Conservation (phyloP, 2,329 filamentous ascomycete species). For the Colletotrichum truncatum region DNA sequence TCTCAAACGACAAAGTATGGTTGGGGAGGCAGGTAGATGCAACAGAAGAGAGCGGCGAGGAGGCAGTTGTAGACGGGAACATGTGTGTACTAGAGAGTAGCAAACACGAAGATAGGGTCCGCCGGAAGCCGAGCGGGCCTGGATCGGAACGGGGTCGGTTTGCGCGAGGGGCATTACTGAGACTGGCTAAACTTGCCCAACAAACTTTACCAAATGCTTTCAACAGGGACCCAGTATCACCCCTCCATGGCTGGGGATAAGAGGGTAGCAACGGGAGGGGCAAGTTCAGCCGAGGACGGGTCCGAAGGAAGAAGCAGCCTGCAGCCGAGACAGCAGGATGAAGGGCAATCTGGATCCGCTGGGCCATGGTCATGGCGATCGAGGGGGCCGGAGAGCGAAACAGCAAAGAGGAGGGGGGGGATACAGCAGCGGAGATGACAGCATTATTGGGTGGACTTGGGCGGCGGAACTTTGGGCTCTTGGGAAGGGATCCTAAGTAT, state of each 20-base stretch:
- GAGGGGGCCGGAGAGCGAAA: not conserved
- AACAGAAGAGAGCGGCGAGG: slow-evolving; percentile 1
- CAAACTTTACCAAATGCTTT: slow-evolving; percentile 7
- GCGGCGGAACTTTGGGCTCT: not conserved
- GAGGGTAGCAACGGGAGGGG: not conserved
- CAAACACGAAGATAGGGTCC: slow-evolving; percentile 22
- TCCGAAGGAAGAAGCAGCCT: slow-evolving; percentile 14
- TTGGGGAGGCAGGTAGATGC: slow-evolving; percentile 11
- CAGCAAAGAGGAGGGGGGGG: not conserved
- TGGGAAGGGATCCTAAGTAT: slow-evolving; percentile 4
- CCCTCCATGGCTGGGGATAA: not conserved
- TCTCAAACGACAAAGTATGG: not conserved
- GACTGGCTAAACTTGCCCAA: slow-evolving; percentile 18
- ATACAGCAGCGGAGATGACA: slow-evolving; percentile 19
- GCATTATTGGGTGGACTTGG: slow-evolving; percentile 19
- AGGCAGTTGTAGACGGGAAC: slow-evolving; percentile 14
- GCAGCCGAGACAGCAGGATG: slow-evolving; percentile 18
- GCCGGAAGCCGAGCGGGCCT: slow-evolving; percentile 27
- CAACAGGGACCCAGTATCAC: slow-evolving; percentile 14
- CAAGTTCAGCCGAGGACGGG: slow-evolving; percentile 22
- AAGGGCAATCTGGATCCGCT: slow-evolving; percentile 18
- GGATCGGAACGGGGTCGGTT: slow-evolving; percentile 11
- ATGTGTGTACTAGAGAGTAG: slow-evolving; percentile 3
- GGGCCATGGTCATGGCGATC: slow-evolving; percentile 26
- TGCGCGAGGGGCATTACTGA: slow-evolving; percentile 4